Percentiles rank a stretch among this genome's conserved stretches.
Conservation (phyloP, 441 rosid species). For the Adansonia grandidieri region DNA sequence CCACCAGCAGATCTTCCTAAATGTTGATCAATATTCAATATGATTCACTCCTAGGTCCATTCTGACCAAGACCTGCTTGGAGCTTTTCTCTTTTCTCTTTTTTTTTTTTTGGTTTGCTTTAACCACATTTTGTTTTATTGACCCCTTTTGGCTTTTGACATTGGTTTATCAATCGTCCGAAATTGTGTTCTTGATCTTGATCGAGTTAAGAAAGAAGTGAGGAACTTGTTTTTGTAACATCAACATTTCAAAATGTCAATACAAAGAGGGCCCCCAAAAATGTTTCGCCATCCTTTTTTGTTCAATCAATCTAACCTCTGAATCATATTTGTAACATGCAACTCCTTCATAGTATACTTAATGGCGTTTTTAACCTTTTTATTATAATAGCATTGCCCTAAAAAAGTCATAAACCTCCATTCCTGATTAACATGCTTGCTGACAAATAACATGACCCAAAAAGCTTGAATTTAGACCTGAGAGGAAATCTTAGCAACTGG, state of each 20-base stretch:
- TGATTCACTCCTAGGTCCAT: neutral
- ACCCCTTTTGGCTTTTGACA: constrained; percentile 12
- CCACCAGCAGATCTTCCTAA: constrained; percentile 68
- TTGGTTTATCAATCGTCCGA: neutral
- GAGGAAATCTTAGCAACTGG: too few species aligned
- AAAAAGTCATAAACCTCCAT: too few species aligned
- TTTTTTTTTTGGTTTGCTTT: neutral
- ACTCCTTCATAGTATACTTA: neutral
- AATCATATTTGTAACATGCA: neutral
- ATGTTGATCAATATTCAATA: constrained; percentile 34
- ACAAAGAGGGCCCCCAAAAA: neutral
- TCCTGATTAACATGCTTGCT: too few species aligned
- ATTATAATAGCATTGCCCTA: neutral
- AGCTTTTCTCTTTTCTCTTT: too few species aligned
- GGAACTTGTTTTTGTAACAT: constrained; percentile 15
- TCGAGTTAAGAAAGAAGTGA: neutral
- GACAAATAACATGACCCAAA: neutral
- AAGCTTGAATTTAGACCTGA: too few species aligned
- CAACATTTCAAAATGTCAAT: neutral
- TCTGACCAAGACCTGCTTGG: neutral
- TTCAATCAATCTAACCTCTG: neutral
- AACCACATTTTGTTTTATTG: neutral
- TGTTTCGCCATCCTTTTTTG: neutral
- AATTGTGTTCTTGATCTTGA: neutral
- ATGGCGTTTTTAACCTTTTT: too few species aligned